Percentiles rank a stretch among this genome's conserved stretches.
Evolutionary conservation across 306 rosid species (phyloP).

Genomic region (Hippophae gyantsensis): DNA sequence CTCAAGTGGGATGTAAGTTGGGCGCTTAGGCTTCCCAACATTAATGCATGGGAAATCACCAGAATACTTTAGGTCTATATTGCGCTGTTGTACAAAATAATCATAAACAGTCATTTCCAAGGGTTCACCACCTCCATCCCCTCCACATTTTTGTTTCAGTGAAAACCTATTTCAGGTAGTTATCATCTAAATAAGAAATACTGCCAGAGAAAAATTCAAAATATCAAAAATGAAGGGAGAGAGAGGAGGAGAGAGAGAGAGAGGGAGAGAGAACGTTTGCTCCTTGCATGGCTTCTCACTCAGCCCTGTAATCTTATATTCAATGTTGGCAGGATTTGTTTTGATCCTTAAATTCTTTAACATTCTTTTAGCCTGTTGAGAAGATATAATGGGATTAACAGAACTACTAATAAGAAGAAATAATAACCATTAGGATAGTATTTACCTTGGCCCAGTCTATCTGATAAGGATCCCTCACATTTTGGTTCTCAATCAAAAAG

Average conservation of each 20-base stretch:
- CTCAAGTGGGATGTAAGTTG: constrained; percentile 81
- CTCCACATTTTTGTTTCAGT: constrained; percentile 39
- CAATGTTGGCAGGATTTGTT: constrained; percentile 56
- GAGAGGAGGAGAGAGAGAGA: not conserved
- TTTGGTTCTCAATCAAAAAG: constrained; percentile 67
- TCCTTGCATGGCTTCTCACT: constrained; percentile 72
- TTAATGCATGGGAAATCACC: constrained; percentile 72
- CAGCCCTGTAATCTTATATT: constrained; percentile 77
- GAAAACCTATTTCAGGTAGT: constrained; percentile 39
- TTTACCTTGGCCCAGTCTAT: constrained; percentile 85
- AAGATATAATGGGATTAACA: not conserved
- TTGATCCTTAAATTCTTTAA: constrained; percentile 74
- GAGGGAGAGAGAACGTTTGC: constrained; percentile 37
- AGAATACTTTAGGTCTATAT: constrained; percentile 55
- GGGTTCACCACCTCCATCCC: constrained; percentile 26
- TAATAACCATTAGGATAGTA: not conserved
- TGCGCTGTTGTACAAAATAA: constrained; percentile 58
- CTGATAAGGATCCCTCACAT: constrained; percentile 52
- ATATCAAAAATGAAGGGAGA: too few relatives aligned
- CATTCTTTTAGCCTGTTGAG: constrained; percentile 61
- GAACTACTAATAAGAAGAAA: not conserved
- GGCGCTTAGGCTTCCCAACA: constrained; percentile 90
- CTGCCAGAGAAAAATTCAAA: not conserved
- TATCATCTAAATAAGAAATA: not conserved
- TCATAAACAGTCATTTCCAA: constrained; percentile 73